These are phyloP conservation scores for Paralagenidium karlingii DNA, from an alignment of 352 stramenopile genomes.

Conservation along the genomic window DNA sequence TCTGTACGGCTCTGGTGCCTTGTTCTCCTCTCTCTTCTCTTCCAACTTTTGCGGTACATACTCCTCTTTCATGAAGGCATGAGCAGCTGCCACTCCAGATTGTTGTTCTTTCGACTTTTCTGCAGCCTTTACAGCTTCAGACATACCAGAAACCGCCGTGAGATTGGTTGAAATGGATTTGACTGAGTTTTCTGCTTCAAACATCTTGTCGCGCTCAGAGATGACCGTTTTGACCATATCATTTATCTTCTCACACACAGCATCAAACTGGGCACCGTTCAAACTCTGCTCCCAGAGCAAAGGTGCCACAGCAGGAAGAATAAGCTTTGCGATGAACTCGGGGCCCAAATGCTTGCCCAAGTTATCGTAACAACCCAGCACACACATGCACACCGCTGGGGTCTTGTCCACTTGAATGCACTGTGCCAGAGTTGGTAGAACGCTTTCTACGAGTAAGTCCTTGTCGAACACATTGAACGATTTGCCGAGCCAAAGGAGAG, in stretches of 20 bases:
- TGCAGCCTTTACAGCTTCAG: constrained; percentile 43
- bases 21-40: constrained; percentile 8
- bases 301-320: constrained; percentile 67
- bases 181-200: constrained; percentile 56
- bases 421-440: constrained; percentile 59
- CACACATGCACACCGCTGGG: constrained; percentile 77
- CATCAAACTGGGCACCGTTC: constrained; percentile 76
- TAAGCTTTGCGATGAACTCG: constrained; percentile 72
- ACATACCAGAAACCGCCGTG: constrained; percentile 49
- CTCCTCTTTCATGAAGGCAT: constrained; percentile 71
- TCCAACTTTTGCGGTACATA: constrained; percentile 45
- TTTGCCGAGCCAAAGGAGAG: constrained; percentile 75
- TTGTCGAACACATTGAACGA: constrained; percentile 86
- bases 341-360: constrained; percentile 76
- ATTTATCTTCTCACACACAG: constrained; percentile 79
- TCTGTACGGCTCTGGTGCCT: constrained; percentile 43
- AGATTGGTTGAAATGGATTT: constrained; percentile 42
- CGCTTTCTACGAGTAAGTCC: constrained; percentile 70
- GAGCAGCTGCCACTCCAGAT: constrained; percentile 48
- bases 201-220: constrained; percentile 63
- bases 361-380: constrained; percentile 80
- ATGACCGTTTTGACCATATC: constrained; percentile 85
- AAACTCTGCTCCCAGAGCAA: constrained; percentile 68
- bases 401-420: constrained; percentile 72
- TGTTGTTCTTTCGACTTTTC: constrained; percentile 51